Evolutionary conservation across 257 asterid species (phyloP).

Genomic region (Dorcoceras hygrometricum): DNA sequence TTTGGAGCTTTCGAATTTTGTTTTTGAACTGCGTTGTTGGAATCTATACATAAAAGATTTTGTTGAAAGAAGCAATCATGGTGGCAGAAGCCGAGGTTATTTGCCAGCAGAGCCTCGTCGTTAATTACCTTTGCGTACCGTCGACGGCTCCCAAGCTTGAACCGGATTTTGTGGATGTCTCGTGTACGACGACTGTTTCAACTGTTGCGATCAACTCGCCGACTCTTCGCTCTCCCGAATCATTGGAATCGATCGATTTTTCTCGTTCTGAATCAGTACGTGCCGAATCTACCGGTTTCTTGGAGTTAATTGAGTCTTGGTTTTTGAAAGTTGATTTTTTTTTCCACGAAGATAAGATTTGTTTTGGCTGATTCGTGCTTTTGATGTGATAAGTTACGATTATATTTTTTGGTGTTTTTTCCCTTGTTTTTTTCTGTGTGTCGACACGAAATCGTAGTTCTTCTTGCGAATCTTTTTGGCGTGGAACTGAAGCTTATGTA

Average conservation of each 20-base stretch:
- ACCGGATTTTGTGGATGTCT: slow-evolving; percentile 26
- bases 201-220: slow-evolving; percentile 16
- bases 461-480: not conserved
- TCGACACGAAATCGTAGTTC: too few relatives aligned
- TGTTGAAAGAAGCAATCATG: slow-evolving; percentile 24
- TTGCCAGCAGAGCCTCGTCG: slow-evolving; percentile 36
- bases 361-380: not conserved
- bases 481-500: not conserved
- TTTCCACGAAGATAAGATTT: not conserved
- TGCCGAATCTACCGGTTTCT: not conserved
- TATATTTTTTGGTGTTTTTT: not conserved
- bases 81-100: slow-evolving; percentile 44
- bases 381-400: not conserved
- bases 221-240: slow-evolving; percentile 7
- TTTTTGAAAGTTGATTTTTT: too few relatives aligned
- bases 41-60: not conserved
- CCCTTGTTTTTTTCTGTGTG: not conserved
- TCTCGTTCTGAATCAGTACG: slow-evolving; percentile 49
- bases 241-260: slow-evolving; percentile 28
- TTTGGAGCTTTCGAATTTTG: not conserved
- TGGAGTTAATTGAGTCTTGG: not conserved
- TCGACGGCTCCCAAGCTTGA: slow-evolving; percentile 26
- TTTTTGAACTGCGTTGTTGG: not conserved
- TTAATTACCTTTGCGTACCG: slow-evolving; percentile 35
- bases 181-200: slow-evolving; percentile 18